Conservation (phyloP, 2,329 filamentous ascomycete genomes). For the Rhynchosporium agropyri region DNA sequence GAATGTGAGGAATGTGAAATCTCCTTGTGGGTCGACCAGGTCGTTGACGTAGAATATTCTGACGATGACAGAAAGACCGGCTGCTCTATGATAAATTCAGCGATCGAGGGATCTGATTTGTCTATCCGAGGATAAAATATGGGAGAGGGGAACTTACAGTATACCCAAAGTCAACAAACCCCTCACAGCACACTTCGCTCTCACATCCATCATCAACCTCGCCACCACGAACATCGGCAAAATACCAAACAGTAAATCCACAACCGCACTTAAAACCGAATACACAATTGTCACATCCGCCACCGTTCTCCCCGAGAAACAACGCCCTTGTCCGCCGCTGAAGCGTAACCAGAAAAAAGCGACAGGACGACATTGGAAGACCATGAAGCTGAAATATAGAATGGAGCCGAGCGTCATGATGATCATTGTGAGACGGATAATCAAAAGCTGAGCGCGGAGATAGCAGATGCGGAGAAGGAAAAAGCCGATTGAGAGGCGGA, state of each 20-base stretch:
- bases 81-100: conserved; percentile 22
- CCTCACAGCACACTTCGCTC: conserved; percentile 25
- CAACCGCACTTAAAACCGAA: conserved; percentile 17
- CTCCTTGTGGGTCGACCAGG: conserved; percentile 16
- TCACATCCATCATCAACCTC: conserved; percentile 29
- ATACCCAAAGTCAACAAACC: conserved; percentile 24
- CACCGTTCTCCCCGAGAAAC: conserved; percentile 12
- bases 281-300: conserved; percentile 21
- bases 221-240: conserved; percentile 28
- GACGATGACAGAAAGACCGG: conserved; percentile 28
- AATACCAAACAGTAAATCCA: conserved; percentile 27
- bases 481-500: conserved; percentile 32
- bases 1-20: conserved; percentile 29
- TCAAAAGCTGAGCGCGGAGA: conserved; percentile 16
- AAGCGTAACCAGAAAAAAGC: conserved; percentile 29
- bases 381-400: conserved; percentile 25
- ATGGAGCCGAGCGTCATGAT: conserved; percentile 20
- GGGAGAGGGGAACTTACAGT: conserved; percentile 14
- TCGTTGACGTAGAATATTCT: conserved; percentile 26
- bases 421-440: conserved; percentile 21
- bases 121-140: not conserved
- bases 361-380: conserved; percentile 27
- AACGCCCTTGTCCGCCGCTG: conserved; percentile 16
- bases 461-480: conserved; percentile 26
- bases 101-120: not conserved